Percentiles rank a stretch among this genome's conserved stretches.
These are phyloP conservation scores for Aegilops longissima DNA, from an alignment of 176 grass and related monocot species.

Conservation along the genomic window DNA sequence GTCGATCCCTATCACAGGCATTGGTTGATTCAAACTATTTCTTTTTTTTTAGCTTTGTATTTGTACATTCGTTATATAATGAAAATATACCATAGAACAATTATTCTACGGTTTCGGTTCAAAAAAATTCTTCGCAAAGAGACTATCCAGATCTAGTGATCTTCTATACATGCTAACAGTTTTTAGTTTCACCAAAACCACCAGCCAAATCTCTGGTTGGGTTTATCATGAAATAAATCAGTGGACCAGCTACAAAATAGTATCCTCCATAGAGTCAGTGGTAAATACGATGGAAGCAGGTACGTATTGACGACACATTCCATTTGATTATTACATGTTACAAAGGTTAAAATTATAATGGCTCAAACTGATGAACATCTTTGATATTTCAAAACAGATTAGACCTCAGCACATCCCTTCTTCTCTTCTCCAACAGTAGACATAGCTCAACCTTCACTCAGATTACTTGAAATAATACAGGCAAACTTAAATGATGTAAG, in stretches of 20 bases:
- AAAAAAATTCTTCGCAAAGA: neutral
- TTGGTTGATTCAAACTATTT: no score
- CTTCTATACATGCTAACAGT: neutral
- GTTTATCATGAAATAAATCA: neutral
- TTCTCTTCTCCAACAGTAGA: constrained; percentile 74
- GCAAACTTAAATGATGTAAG: neutral
- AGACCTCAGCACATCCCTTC: constrained; percentile 73
- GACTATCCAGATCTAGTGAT: neutral
- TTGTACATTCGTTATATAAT: no score
- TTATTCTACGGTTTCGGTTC: no score
- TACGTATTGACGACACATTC: neutral
- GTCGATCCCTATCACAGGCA: no score
- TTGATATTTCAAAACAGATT: constrained; percentile 29
- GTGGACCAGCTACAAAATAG: neutral
- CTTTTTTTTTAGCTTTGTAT: no score
- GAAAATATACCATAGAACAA: no score
- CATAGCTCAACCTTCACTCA: constrained; percentile 87
- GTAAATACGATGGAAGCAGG: neutral
- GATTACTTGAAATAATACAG: constrained; percentile 42
- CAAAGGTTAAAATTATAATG: neutral
- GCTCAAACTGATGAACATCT: neutral
- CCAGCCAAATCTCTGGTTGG: neutral
- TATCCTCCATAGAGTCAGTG: neutral
- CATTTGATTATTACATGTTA: constrained; percentile 5
- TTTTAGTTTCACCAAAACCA: neutral